These are phyloP conservation scores for Phytophthora kernoviae DNA, from an alignment of 352 stramenopile species.

Conservation along the genomic window DNA sequence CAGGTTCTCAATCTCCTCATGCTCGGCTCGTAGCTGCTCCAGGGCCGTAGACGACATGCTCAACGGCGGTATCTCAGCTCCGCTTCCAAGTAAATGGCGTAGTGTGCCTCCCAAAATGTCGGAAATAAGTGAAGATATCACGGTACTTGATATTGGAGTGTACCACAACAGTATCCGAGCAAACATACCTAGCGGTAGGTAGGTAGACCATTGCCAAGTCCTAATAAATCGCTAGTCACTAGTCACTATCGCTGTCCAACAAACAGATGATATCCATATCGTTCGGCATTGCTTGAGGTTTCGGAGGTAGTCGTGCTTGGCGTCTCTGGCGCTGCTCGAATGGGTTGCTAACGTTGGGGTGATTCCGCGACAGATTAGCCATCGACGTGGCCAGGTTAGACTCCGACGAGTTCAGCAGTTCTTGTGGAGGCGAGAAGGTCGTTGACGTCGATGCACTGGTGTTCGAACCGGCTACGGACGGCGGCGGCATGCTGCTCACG, in stretches of 20 bases:
- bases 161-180: too few relatives aligned
- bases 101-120: too few relatives aligned
- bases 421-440: constrained; percentile 19
- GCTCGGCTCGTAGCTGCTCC: constrained; percentile 80
- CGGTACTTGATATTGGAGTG: too few relatives aligned
- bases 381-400: constrained; percentile 64
- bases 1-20: constrained; percentile 82
- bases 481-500: constrained; percentile 29
- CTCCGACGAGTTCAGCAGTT: constrained; percentile 45
- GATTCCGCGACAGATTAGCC: constrained; percentile 62
- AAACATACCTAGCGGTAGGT: too few relatives aligned
- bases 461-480: constrained; percentile 8
- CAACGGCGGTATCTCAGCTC: neutral
- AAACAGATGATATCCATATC: constrained; percentile 77
- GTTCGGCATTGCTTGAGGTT: constrained; percentile 25
- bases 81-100: neutral
- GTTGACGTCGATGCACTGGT: constrained; percentile 9
- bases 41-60: constrained; percentile 86
- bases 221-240: constrained; percentile 25
- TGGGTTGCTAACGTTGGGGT: constrained; percentile 55
- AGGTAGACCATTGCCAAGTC: constrained; percentile 17
- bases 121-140: too few relatives aligned
- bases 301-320: constrained; percentile 20
- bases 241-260: constrained; percentile 81
- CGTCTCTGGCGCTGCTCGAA: constrained; percentile 46